Evolutionary conservation across 768 basidiomycete genomes (phyloP), one percentile per base, ranked within the genome.

Genomic region (Suillus americanus): DNA sequence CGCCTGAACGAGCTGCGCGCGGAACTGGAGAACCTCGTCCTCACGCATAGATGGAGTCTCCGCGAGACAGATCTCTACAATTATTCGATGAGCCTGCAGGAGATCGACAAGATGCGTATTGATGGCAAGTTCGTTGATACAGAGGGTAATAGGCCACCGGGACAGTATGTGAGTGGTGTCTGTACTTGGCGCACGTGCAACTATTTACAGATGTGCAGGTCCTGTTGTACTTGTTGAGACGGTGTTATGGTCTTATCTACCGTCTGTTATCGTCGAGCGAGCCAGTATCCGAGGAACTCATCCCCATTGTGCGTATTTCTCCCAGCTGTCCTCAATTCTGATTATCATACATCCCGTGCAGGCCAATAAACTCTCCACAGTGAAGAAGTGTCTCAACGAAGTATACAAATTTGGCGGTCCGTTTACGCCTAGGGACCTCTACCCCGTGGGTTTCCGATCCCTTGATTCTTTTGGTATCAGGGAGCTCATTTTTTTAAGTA

Each of bases 161-260:
- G 97, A 12, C 97, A 99, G 90, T 97, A 94, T 75, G 97, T 96
- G 68, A 69, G 92, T 78, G 20, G 14, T 35, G 30, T 14, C 16
- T 28, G 33, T 41, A 18, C 61, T 33, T 61, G 35, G 60, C 57
- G 25, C 9, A 41, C 2, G 35, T 60, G 7, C 51, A 37, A 14
- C 3, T 63, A 43, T 65, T 65, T 10, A 45, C 25, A 28, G 18
- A 20, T 33, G 5, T 14, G 7, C 66, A 98, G 96, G 95, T 96
- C 28, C 80, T 99, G 53, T 83, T 99, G 28, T 99, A 97, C 75
- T 85, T 98, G 43, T 82, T 99, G 61, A 82, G 97, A 70, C 86
- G 97, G 73, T 99, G 97, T 80, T 96, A 99, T 75, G 97, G 97
- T 66, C 84, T 98, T 60, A 96, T 97, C 69, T 99, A 98, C 76